Percentiles rank a stretch among this genome's conserved stretches.
Evolutionary conservation across 2,329 filamentous ascomycete species (phyloP).

Genomic region (Didymella pomorum): DNA sequence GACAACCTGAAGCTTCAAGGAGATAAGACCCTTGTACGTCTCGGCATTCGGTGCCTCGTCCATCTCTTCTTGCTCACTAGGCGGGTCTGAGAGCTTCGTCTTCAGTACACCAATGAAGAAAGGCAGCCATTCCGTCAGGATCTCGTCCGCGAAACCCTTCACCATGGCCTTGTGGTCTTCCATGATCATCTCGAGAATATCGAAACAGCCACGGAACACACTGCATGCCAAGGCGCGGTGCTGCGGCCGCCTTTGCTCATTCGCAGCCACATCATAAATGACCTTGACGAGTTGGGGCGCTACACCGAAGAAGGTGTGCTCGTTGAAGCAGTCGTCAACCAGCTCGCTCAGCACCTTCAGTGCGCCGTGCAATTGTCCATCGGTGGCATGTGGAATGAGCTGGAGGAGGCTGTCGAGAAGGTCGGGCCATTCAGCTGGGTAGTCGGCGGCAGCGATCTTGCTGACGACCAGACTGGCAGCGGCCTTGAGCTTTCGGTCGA

Average conservation of each 20-base stretch:
- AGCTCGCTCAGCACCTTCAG: conserved; percentile 87
- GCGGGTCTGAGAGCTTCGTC: conserved; percentile 70
- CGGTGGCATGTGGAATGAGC: conserved; percentile 76
- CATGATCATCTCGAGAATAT: conserved; percentile 95
- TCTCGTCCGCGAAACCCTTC: conserved; percentile 87
- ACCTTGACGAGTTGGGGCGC: conserved; percentile 85
- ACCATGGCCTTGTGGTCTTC: conserved; percentile 89
- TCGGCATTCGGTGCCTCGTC: conserved; percentile 65
- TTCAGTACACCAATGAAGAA: conserved; percentile 87
- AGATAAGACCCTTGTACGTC: conserved; percentile 80
- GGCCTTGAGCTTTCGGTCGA: conserved; percentile 85
- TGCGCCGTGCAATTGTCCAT: conserved; percentile 85
- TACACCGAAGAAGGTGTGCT: conserved; percentile 93
- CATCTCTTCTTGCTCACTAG: conserved; percentile 65
- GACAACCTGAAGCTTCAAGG: conserved; percentile 91
- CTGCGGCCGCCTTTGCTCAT: conserved; percentile 74
- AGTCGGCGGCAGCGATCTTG: conserved; percentile 93
- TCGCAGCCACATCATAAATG: conserved; percentile 82
- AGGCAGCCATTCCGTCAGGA: conserved; percentile 83
- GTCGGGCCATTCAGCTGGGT: conserved; percentile 93
- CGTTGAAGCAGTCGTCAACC: conserved; percentile 90
- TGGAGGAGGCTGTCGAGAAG: conserved; percentile 82
- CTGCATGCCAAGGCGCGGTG: conserved; percentile 86
- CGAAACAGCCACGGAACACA: conserved; percentile 90
- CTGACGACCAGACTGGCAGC: conserved; percentile 89